Conservation (phyloP, 2,329 filamentous ascomycete genomes). For the Rhexocercosporidium sp. region DNA sequence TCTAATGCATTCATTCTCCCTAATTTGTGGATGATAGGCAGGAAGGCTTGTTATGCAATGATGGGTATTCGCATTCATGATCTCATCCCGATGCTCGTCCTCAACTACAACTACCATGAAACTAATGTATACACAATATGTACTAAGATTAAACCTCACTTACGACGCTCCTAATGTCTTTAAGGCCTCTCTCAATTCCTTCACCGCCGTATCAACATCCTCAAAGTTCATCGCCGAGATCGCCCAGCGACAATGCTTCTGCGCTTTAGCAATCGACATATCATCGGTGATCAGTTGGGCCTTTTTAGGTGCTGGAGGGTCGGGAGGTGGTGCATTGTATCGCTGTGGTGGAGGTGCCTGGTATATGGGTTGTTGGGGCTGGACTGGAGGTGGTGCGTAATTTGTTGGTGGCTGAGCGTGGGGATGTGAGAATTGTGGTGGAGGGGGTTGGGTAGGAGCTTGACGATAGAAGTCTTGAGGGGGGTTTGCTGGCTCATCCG, state of each 20-base stretch:
- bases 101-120: neutral
- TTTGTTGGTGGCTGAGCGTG: conserved; percentile 14
- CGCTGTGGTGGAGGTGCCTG: conserved; percentile 23
- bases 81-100: no score
- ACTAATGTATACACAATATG: conserved; percentile 10
- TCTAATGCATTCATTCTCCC: neutral
- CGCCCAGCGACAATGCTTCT: conserved; percentile 97
- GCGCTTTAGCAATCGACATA: conserved; percentile 74
- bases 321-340: conserved; percentile 16
- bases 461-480: conserved; percentile 27
- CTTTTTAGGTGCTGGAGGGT: conserved; percentile 35
- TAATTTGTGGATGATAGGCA: neutral
- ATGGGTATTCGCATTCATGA: conserved; percentile 12
- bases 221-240: conserved; percentile 97
- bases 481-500: conserved; percentile 19
- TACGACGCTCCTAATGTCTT: conserved; percentile 41
- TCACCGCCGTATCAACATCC: conserved; percentile 87
- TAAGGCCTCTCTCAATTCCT: conserved; percentile 80
- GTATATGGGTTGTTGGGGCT: conserved; percentile 23
- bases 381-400: conserved; percentile 31
- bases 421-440: conserved; percentile 26
- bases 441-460: conserved; percentile 28
- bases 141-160: conserved; percentile 3
- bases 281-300: conserved; percentile 65
- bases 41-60: neutral